Evolutionary conservation across 768 basidiomycete genomes (phyloP).

Genomic region (Lentinula detonsa): DNA sequence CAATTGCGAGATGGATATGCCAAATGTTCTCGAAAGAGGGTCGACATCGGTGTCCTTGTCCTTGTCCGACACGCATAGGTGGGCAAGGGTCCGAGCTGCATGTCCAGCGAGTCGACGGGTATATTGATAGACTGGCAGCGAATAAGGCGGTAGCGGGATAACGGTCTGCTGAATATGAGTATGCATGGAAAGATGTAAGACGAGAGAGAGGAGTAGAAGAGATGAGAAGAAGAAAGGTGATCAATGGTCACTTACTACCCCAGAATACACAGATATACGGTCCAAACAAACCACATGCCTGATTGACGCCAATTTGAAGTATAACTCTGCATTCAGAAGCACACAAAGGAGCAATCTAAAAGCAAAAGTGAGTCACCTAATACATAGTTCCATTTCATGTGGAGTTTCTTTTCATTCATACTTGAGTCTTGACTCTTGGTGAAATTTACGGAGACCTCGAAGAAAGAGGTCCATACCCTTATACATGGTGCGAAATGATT

Average conservation of each 20-base stretch:
- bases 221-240: too few relatives aligned
- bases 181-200: neutral
- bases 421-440: too few relatives aligned
- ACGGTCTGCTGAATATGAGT: neutral
- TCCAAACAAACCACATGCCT: neutral
- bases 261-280: neutral
- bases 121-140: neutral
- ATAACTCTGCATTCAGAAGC: neutral
- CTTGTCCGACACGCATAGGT: neutral
- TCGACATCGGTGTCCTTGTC: neutral
- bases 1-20: neutral
- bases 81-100: neutral
- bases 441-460: too few relatives aligned
- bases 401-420: too few relatives aligned
- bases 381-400: too few relatives aligned
- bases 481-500: too few relatives aligned
- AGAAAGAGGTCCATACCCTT: too few relatives aligned
- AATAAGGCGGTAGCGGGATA: neutral
- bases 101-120: neutral
- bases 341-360: too few relatives aligned
- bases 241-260: too few relatives aligned
- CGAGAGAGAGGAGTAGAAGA: neutral
- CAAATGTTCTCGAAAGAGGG: neutral
- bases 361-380: too few relatives aligned
- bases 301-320: neutral